Evolutionary conservation across 768 basidiomycete genomes (phyloP), one percentile per base, ranked within the genome.

Genomic region (Leccinum imitatum): DNA sequence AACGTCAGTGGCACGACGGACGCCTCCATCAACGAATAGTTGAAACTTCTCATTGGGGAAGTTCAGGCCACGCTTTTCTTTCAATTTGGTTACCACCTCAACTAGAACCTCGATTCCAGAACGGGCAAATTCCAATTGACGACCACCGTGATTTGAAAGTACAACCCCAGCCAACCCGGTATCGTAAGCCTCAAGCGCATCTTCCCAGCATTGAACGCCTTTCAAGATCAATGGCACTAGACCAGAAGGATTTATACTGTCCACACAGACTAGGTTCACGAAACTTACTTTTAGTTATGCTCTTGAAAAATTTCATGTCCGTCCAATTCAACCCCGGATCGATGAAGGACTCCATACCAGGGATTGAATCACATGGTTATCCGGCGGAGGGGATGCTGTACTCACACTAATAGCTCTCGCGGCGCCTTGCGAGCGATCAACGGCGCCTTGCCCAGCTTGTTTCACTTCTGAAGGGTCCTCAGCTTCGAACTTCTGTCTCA

Each of bases 401-500:
- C 87, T 58, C 74, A 90, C 91, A 59, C 89, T 92, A 70, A 98
- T 98, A 13, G 96, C 96, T 60, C 94, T 79, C 5, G 97, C 95
- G 9, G 93, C 95, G 35, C 96, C 96, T 71, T 97, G 91, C 55
- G 90, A 87, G 47, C 90, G 84, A 67, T 95, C 87, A 48, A 95
- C 84, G 30, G 75, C 77, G 30, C 79, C 78, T 15, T 78, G 73
- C 13, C 75, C 74, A n/a, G 76, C 77, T 69, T 83, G 83, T n/a
- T 63, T 70, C 21, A 73, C 72, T 47, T 75, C 72, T n/a, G 73
- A 75, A 7, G 74, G 73, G 33, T 75, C 73, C 41, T 87, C 89
- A 3, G 90, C 93, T 41, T 90, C 92, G 61, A 98, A 98, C 71
- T 94, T 96, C 86, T 90, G 90, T 25, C 96, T 82, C 95, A 98